Base-by-base conservation (phyloP, 495 filamentous ascomycete genomes). In the Aspergillus leporis region DNA sequence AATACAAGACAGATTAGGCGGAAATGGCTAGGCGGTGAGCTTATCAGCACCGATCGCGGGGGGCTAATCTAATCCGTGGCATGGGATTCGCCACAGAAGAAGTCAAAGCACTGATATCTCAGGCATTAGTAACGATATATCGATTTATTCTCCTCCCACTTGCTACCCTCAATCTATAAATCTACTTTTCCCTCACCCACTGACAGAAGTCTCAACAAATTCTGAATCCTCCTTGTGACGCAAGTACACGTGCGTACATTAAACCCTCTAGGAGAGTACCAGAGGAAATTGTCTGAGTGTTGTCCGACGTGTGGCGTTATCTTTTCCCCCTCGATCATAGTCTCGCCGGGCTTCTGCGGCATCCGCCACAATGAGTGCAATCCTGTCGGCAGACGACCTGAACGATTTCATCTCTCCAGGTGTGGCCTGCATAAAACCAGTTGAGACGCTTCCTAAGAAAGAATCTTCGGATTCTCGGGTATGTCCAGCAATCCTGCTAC, bases 351-450 rank as follows among this genome's bases (percentile, higher is more conserved):
- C 49, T 36, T 58, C 41, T 23, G 55, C 64, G 47, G 64, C 59
- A 52, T 54, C 60, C 69, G 68, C 70, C 65, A 81, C 70, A 57
- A 98, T 98, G 93, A 93, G 89, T 61, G 94, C 94, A 28, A 98
- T 98, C 61, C 87, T 98, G 58, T 97, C 93, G 51, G 90, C 89
- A 60, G 93, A 98, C 76, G 92, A 96, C 72, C 80, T 98, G 60
- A 98, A 98, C 78, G 94, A 98, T 80, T 98, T 98, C 78, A 98
- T 98, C 68, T 92, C 89, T 31, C 94, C 94, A 7, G 94, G 94
- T 36, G 91, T 98, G 59, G 94, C 94, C 36, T 98, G 94, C 74
- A 97, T 98, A 73, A 98, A 98, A 68, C 94, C 94, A 19, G 84
- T 98, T 62, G 94, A 98, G 71, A 91, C 90, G 1, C 82, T 98